phyloP scores from a whole-genome alignment of 345 rosid genomes.

The Hibiscus trionum region DNA sequence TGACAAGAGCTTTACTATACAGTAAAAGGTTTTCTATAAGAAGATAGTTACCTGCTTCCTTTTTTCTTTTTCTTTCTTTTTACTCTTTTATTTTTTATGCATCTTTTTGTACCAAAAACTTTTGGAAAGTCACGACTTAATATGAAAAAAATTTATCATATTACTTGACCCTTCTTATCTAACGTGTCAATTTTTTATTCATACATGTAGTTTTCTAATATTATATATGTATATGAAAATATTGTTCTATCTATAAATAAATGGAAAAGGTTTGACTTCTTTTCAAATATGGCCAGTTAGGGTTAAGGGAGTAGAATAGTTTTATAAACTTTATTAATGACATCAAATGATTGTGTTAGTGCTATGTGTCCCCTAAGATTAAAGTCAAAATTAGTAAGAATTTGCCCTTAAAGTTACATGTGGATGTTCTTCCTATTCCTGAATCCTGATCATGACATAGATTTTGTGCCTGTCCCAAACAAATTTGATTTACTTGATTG shows the following conservation, averaged over 20 bases:
- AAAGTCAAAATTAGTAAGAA: not conserved
- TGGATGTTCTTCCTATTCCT: not conserved
- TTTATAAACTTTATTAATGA: not conserved
- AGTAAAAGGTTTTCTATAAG: not conserved
- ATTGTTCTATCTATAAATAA: not conserved
- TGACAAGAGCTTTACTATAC: not conserved
- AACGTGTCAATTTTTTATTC: too few species aligned
- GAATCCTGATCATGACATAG: not conserved
- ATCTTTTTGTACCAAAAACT: not conserved
- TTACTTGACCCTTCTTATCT: too few species aligned
- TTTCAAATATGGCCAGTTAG: not conserved
- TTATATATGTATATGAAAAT: too few species aligned
- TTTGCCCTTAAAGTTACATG: not conserved
- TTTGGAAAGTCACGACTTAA: too few species aligned
- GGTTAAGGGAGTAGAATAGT: constrained; percentile 2
- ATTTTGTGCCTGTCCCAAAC: not conserved
- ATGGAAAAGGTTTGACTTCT: not conserved
- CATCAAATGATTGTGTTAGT: too few species aligned
- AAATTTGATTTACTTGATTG: not conserved
- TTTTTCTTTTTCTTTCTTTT: not conserved
- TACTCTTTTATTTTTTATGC: not conserved
- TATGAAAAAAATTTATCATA: too few species aligned
- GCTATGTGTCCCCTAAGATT: not conserved
- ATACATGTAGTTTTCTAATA: too few species aligned
- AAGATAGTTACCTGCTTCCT: not conserved